phyloP scores from a whole-genome alignment of 257 asterid species.

The Penstemon davidsonii region DNA sequence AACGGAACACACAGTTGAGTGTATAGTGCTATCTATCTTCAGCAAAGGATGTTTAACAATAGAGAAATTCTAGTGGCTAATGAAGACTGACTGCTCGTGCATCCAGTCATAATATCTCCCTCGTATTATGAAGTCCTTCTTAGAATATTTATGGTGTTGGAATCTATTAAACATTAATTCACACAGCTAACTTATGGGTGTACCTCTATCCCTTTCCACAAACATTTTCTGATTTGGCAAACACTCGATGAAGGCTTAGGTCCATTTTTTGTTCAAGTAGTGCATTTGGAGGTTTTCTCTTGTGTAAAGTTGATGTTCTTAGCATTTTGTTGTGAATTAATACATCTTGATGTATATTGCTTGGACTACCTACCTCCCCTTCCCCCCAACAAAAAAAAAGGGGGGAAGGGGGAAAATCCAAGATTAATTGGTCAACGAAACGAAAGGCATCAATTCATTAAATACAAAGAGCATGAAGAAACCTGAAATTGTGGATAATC shows the following conservation, averaged over 20 bases:
- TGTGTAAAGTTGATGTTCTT: not conserved
- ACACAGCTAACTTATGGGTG: too few species aligned
- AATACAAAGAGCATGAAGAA: constrained; percentile 26
- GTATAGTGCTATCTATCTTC: too few species aligned
- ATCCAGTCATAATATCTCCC: too few species aligned
- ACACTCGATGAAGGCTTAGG: too few species aligned
- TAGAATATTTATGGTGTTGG: too few species aligned
- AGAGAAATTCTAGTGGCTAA: too few species aligned
- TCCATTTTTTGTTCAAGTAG: not conserved
- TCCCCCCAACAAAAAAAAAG: not conserved
- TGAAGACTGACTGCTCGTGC: too few species aligned
- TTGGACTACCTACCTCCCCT: not conserved
- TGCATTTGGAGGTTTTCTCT: not conserved
- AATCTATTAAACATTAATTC: too few species aligned
- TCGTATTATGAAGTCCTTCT: too few species aligned
- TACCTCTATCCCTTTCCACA: too few species aligned
- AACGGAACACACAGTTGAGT: not conserved
- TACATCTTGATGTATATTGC: not conserved
- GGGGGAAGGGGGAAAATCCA: not conserved
- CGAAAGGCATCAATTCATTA: not conserved
- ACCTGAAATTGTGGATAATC: constrained; percentile 99
- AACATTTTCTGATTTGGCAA: too few species aligned
- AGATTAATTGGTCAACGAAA: not conserved
- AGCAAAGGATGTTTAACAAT: too few species aligned
- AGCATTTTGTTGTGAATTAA: not conserved